Base-by-base conservation (phyloP, 2,329 filamentous ascomycete genomes). In the Neurospora crassa region DNA sequence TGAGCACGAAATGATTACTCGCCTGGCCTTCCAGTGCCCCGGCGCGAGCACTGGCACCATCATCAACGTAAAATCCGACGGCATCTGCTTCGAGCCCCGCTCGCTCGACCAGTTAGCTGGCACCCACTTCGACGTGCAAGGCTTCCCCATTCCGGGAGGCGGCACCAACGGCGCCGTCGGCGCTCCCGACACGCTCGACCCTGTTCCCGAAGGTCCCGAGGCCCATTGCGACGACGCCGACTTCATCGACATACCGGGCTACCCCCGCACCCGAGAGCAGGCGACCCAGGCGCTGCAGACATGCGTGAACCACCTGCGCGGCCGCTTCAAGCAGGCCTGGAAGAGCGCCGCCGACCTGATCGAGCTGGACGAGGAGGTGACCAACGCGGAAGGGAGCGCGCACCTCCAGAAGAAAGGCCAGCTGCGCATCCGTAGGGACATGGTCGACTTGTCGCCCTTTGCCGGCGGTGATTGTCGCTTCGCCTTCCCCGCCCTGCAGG, bases 191-290 rank as follows among this genome's bases (percentile, higher is more conserved):
- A 74, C 71, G 24, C 68, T 76, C 8, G 75, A 76, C 59, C 73
- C 73, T 3, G 47, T 75, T 1, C 74, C 75, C 24, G 74, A 75
- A 68, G 75, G 73, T 14, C 72, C 74, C 20, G 74, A 75, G 41
- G 75, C 75, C 2, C 75, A 76, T 24, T 76, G 75, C 67, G 75
- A 76, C 68, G 74, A 76, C 29, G 75, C 75, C 67, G 75, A 76
- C 43, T 76, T 69, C 34, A 69, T 76, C 68, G 75, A 75, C 67
- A 67, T 75, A 1, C 72, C 74, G 7, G 75, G 71, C 11, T 76
- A 76, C 45, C 74, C 75, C 2, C 75, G 72, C 29, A 74, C 43
- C 63, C 70, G 75, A 5, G 67, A 34, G 2, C 40, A 75, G 29
- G 75, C 75, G 3, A 76, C 71, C 14, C 72, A 67, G 14, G 74